A percentile compares a stretch with the other conserved stretches of the same genome.
These are phyloP conservation scores for Gossypium bickii DNA, from an alignment of 345 rosid species.

Conservation along the genomic window DNA sequence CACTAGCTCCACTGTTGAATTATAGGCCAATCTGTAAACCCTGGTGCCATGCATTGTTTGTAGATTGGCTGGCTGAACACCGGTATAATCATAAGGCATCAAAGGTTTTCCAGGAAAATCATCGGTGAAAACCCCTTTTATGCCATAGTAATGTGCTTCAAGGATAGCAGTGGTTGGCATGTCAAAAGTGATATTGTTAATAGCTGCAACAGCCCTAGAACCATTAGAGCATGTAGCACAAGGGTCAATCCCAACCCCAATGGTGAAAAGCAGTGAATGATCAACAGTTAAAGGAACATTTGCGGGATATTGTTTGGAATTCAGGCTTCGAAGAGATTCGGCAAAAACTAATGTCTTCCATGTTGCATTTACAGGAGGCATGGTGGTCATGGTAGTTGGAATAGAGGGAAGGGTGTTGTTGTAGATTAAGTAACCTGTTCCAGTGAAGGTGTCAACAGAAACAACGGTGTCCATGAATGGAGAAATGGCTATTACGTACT, in stretches of 20 bases:
- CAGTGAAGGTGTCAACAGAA: constrained; percentile 29
- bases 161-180: constrained; percentile 58
- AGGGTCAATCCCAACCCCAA: constrained; percentile 57
- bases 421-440: constrained; percentile 38
- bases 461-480: constrained; percentile 77
- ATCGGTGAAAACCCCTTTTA: constrained; percentile 56
- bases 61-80: constrained; percentile 33
- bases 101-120: constrained; percentile 63
- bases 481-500: constrained; percentile 48
- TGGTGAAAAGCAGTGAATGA: constrained; percentile 45
- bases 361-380: constrained; percentile 63
- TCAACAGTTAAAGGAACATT: constrained; percentile 50
- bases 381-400: constrained; percentile 31
- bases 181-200: constrained; percentile 57
- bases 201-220: constrained; percentile 27
- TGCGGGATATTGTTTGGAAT: constrained; percentile 47
- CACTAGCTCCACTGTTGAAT: constrained; percentile 61
- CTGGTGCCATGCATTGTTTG: constrained; percentile 59
- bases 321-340: constrained; percentile 50
- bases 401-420: constrained; percentile 30
- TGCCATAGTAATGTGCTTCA: constrained; percentile 60
- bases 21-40: constrained; percentile 48
- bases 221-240: constrained; percentile 61
- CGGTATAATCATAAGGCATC: constrained; percentile 48
- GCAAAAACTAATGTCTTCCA: constrained; percentile 28